Percentiles rank a stretch among this genome's conserved stretches.
Evolutionary conservation across 1,139 yeast genomes (phyloP).

Genomic region (Hyphopichia pseudoburtonii): DNA sequence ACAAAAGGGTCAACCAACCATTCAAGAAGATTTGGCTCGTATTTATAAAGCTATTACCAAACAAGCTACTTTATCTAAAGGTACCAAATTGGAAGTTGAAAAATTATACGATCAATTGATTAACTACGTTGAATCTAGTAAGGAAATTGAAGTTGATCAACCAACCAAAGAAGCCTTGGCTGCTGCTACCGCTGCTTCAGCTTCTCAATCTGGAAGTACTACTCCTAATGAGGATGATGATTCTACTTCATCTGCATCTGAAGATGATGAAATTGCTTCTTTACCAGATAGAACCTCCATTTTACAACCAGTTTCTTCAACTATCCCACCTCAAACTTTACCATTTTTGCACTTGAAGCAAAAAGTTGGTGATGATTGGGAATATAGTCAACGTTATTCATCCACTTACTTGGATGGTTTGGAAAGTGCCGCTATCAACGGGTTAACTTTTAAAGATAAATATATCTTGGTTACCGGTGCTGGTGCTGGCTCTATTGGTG

Average conservation of each 20-base stretch:
- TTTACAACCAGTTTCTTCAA: slow-evolving; percentile 69
- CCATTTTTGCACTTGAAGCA: slow-evolving; percentile 93
- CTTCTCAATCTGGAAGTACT: slow-evolving; percentile 31
- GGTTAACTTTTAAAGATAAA: slow-evolving; percentile 86
- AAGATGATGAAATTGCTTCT: slow-evolving; percentile 80
- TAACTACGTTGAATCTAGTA: slow-evolving; percentile 66
- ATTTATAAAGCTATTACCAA: slow-evolving; percentile 79
- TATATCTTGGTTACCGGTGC: slow-evolving; percentile 95
- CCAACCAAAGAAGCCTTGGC: slow-evolving; percentile 44
- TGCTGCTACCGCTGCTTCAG: slow-evolving; percentile 41
- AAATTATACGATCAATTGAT: slow-evolving; percentile 76
- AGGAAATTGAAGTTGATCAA: slow-evolving; percentile 58
- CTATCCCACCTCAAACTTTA: slow-evolving; percentile 79
- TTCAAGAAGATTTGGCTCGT: slow-evolving; percentile 79
- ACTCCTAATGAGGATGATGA: slow-evolving; percentile 53
- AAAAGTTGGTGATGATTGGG: slow-evolving; percentile 78
- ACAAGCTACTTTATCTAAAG: slow-evolving; percentile 60
- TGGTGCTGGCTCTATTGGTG: slow-evolving; percentile 98
- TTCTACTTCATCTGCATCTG: slow-evolving; percentile 41
- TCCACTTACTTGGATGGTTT: slow-evolving; percentile 82
- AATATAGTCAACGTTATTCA: slow-evolving; percentile 76
- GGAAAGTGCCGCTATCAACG: slow-evolving; percentile 90
- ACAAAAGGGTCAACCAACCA: slow-evolving; percentile 60
- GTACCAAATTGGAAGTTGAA: slow-evolving; percentile 75
- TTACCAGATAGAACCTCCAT: slow-evolving; percentile 70